Evolutionary conservation across 768 basidiomycete genomes (phyloP).

Genomic region (Suillus tomentosus): DNA sequence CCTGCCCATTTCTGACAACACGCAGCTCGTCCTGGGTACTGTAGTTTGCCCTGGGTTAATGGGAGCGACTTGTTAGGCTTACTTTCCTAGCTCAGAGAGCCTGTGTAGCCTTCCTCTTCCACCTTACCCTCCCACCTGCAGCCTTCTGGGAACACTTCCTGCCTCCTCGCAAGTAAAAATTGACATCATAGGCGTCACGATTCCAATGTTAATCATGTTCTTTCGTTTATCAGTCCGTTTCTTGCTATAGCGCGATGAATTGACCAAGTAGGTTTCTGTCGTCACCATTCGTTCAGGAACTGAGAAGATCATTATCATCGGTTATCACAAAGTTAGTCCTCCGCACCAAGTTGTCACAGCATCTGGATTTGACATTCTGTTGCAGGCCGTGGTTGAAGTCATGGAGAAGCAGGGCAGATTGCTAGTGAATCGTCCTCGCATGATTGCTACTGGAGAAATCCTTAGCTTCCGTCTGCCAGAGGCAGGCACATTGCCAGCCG

Average conservation of each 20-base stretch:
- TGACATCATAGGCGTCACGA: too few relatives aligned
- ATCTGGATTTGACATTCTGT: background rate
- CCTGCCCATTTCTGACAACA: background rate
- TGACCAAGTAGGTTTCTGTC: constrained; percentile 26
- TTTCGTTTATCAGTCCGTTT: background rate
- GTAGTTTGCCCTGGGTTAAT: background rate
- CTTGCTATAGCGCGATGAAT: constrained; percentile 20
- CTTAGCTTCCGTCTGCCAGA: constrained; percentile 26
- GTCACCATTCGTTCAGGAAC: constrained; percentile 24
- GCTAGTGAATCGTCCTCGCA: constrained; percentile 47
- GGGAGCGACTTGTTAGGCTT: background rate
- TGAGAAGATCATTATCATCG: constrained; percentile 27
- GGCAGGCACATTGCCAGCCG: too few relatives aligned
- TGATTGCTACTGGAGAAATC: constrained; percentile 53
- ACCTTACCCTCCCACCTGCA: background rate
- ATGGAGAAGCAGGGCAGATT: constrained; percentile 54
- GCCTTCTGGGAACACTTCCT: background rate
- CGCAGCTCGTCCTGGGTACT: background rate
- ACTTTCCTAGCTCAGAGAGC: background rate
- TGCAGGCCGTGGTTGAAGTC: constrained; percentile 52
- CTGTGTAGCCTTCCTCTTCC: background rate
- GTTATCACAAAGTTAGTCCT: constrained; percentile 23
- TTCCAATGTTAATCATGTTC: too few relatives aligned
- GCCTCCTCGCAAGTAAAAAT: background rate
- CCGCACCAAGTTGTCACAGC: background rate